Percentiles rank a stretch among this genome's conserved stretches.
phyloP scores from a whole-genome alignment of 2,329 filamentous ascomycete species.

The Diplodia scrobiculata region DNA sequence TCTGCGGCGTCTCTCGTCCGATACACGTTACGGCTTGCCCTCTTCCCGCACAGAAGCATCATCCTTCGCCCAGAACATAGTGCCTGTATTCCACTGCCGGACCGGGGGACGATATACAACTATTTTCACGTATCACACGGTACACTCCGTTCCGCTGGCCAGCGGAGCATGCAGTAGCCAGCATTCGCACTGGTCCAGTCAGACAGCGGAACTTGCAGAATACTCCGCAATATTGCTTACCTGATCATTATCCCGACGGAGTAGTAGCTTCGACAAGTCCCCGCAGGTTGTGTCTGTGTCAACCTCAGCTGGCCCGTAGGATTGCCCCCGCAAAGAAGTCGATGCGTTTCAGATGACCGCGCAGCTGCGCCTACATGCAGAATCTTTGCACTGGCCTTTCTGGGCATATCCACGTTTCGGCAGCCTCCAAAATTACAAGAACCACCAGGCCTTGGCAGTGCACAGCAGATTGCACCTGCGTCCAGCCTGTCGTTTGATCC shows the following conservation, averaged over 20 bases:
- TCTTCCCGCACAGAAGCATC: background rate
- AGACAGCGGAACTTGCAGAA: slow-evolving; percentile 4
- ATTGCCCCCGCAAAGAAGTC: background rate
- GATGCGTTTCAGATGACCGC: slow-evolving; percentile 11
- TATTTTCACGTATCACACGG: slow-evolving; percentile 6
- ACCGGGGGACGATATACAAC: background rate
- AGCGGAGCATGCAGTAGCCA: background rate
- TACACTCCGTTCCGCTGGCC: background rate
- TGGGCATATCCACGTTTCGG: slow-evolving; percentile 16
- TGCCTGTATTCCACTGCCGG: background rate
- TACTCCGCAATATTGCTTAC: slow-evolving; percentile 6
- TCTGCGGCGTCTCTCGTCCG: background rate
- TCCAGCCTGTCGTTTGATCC: slow-evolving; percentile 5
- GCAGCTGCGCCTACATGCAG: slow-evolving; percentile 22
- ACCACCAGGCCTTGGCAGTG: slow-evolving; percentile 3
- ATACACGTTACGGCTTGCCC: background rate
- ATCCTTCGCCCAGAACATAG: background rate
- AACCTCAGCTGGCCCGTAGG: slow-evolving; percentile 2
- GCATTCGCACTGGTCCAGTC: background rate
- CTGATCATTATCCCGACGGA: background rate
- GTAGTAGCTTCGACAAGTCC: background rate
- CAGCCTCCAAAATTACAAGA: slow-evolving; percentile 1
- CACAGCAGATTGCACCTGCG: slow-evolving; percentile 14
- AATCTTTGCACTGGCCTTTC: slow-evolving; percentile 21
- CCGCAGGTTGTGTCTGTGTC: background rate